phyloP scores from a whole-genome alignment of 1,284 basidiomycete species.

The Leccinum pseudoinsigne region DNA sequence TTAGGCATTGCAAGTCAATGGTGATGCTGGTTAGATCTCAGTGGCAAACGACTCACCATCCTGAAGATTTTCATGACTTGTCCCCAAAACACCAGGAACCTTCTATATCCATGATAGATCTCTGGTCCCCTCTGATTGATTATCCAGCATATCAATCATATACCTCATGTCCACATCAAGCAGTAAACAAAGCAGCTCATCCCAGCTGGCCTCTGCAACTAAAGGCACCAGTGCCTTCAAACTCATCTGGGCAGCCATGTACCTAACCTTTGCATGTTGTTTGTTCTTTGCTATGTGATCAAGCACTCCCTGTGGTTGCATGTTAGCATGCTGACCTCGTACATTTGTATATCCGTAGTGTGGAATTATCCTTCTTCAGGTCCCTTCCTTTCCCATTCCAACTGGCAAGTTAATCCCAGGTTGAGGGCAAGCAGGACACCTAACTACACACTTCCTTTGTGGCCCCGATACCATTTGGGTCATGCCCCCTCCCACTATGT shows the following conservation, averaged over 20 bases:
- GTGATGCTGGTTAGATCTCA: too few relatives aligned
- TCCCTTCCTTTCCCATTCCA: too few relatives aligned
- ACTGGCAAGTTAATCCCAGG: too few relatives aligned
- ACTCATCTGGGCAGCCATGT: background rate
- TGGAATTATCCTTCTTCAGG: too few relatives aligned
- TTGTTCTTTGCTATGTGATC: background rate
- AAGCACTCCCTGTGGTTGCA: background rate
- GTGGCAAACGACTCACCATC: background rate
- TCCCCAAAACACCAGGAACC: background rate
- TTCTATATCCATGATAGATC: slow-evolving; percentile 5
- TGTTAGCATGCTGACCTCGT: background rate
- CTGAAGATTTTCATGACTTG: background rate
- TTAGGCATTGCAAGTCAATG: background rate
- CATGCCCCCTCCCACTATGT: too few relatives aligned
- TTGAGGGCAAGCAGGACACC: too few relatives aligned
- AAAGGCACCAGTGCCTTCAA: background rate
- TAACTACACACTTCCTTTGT: too few relatives aligned
- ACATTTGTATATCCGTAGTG: background rate
- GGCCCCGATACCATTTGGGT: too few relatives aligned
- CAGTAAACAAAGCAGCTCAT: background rate
- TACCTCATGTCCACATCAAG: background rate
- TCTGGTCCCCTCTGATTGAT: background rate
- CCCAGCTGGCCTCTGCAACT: background rate
- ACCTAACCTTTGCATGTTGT: background rate
- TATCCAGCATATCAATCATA: slow-evolving; percentile 2